Evolutionary conservation across 352 stramenopile species (phyloP).

Genomic region (Globisporangium cylindrosporum): DNA sequence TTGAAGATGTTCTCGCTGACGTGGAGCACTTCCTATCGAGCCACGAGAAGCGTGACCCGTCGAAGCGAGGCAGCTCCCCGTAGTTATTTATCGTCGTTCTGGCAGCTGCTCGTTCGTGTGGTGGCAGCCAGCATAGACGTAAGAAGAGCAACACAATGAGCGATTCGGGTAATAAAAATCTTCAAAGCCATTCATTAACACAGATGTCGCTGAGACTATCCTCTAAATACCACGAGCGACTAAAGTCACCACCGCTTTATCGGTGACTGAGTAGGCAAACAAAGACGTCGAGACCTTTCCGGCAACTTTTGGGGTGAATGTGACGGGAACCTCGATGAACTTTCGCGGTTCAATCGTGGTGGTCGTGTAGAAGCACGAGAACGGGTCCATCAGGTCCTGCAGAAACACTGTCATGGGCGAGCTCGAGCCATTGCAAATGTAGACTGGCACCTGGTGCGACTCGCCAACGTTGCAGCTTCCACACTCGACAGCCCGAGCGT

Average conservation of each 20-base stretch:
- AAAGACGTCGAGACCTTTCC: conserved; percentile 82
- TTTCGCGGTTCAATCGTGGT: conserved; percentile 80
- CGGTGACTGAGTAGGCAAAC: conserved; percentile 72
- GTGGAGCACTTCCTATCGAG: conserved; percentile 69
- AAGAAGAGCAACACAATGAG: background rate
- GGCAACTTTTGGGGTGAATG: conserved; percentile 70
- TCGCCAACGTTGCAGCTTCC: conserved; percentile 68
- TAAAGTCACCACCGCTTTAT: conserved; percentile 79
- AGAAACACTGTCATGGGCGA: conserved; percentile 82
- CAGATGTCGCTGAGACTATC: background rate
- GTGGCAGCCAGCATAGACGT: conserved; percentile 13
- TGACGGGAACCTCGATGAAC: conserved; percentile 82
- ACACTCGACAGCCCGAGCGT: conserved; percentile 80
- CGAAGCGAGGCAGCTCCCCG: conserved; percentile 18
- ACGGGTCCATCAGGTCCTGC: conserved; percentile 72
- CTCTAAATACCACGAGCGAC: conserved; percentile 62
- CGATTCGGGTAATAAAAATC: conserved; percentile 11
- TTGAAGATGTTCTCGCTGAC: conserved; percentile 69
- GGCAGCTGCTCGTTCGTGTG: background rate
- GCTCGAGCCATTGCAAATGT: conserved; percentile 85
- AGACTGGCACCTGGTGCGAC: conserved; percentile 77
- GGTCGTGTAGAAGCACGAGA: conserved; percentile 68
- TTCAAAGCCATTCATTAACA: conserved; percentile 7
- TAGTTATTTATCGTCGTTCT: conserved; percentile 15
- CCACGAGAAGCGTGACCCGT: conserved; percentile 40